Conservation (phyloP, 2,329 filamentous ascomycete species). For the Elsinoe perseae region DNA sequence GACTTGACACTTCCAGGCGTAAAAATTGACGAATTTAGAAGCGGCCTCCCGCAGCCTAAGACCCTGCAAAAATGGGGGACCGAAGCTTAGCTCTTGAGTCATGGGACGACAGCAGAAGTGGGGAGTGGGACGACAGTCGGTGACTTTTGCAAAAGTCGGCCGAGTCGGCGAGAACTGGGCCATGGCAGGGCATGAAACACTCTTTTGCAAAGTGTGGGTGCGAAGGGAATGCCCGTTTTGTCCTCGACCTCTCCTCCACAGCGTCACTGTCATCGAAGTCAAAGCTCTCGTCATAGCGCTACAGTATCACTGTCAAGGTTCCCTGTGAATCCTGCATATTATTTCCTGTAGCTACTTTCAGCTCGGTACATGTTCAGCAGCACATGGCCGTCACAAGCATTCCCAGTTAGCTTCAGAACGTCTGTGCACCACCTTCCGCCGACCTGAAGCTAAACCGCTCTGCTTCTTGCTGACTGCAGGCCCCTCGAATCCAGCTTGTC, state of each 20-base stretch:
- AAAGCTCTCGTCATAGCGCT: not conserved
- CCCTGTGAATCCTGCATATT: not conserved
- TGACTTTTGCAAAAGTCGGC: not conserved
- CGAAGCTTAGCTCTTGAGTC: not conserved
- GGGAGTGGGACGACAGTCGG: too few relatives aligned
- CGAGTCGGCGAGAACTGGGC: not conserved
- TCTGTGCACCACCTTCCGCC: constrained; percentile 5
- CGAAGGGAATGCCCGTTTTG: not conserved
- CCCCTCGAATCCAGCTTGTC: not conserved
- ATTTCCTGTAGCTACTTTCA: not conserved
- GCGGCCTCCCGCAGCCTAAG: not conserved
- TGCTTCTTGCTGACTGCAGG: not conserved
- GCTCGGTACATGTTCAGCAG: not conserved
- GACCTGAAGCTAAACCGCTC: constrained; percentile 1
- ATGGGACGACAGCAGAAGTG: not conserved
- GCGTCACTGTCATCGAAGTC: not conserved
- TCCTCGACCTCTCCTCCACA: not conserved
- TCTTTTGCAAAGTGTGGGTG: not conserved
- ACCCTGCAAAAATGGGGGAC: not conserved
- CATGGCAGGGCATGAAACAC: not conserved
- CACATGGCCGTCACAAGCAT: constrained; percentile 3
- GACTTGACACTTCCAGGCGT: not conserved
- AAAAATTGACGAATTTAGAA: constrained; percentile 3
- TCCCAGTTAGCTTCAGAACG: not conserved
- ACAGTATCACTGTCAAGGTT: not conserved